Base-by-base conservation (phyloP, 2,329 filamentous ascomycete species). In the Colletotrichum sp. region DNA sequence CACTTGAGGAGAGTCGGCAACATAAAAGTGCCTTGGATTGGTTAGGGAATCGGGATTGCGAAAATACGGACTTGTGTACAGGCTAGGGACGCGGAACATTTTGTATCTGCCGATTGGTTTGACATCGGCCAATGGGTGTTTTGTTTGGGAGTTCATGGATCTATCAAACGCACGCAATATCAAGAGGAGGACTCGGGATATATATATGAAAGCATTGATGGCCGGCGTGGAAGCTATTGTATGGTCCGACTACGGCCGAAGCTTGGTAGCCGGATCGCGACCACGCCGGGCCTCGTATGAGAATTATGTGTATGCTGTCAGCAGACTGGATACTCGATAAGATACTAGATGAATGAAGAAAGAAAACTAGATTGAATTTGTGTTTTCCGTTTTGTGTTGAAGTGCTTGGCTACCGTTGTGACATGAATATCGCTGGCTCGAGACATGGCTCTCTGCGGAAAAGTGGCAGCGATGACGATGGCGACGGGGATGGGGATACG, bases 81-180 rank as follows among this genome's bases (percentile, higher is more conserved):
- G 64, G 59, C 26, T 65, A 60, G 32, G 64, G 39, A 49, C 21
- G 34, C 36, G 34, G 26, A 65, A 57, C 34, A 68, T 60, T 21
- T 55, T 73, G 71, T 59, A 76, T 74, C 49, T 69, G 70, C 71
- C 44, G 70, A 49, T 39, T 60, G 64, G 59, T 21, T 65, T 36
- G 30, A 71, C 74, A 74, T 69, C 59, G 73, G 52, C 67, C 44
- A 52, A 10, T 9, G 74, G 74, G 71, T 73, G 71, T 76, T 76
- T 52, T 52, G 44, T 21, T 28, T 18, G n/a, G 68, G 57, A 60
- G 66, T 70, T 62, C 57, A 36, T 62, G 32, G 55, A 36, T 44
- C 10, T 18, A 62, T 18, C 21, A 16, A 34, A 49, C 30, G 44
- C 6, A 68, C 57, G 63, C 63, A 64, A 72, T 34, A 57, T 59